These are phyloP conservation scores for Solanum medicagineum DNA, from an alignment of 257 asterid genomes.

Conservation along the genomic window DNA sequence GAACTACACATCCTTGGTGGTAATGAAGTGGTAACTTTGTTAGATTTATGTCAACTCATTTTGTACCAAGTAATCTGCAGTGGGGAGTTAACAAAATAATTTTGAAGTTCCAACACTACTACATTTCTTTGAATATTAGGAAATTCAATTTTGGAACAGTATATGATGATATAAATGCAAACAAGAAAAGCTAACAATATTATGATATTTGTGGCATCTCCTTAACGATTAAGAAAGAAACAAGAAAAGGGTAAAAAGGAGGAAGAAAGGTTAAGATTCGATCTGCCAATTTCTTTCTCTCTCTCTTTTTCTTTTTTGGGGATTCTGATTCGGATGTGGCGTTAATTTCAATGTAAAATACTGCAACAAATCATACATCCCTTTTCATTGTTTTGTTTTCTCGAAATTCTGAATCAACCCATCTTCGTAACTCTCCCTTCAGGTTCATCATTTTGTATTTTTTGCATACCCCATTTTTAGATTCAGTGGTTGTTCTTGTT, in stretches of 20 bases:
- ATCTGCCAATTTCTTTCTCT: conserved; percentile 22
- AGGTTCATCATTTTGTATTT: conserved; percentile 15
- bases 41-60: no score
- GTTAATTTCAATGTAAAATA: conserved; percentile 18
- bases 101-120: no score
- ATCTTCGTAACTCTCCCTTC: not conserved
- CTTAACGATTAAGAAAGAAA: conserved; percentile 28
- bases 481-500: not conserved
- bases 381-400: not conserved
- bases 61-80: no score
- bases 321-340: conserved; percentile 20
- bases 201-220: not conserved
- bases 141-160: not conserved
- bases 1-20: no score
- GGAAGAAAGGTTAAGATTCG: conserved; percentile 26
- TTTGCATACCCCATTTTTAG: not conserved
- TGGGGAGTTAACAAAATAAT: no score
- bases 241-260: conserved; percentile 29
- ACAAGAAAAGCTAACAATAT: not conserved
- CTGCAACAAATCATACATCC: not conserved
- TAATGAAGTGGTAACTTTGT: no score
- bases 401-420: conserved; percentile 13
- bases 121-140: not conserved
- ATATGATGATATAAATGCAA: not conserved
- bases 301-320: conserved; percentile 2